Base-by-base conservation (phyloP, 768 basidiomycete genomes). In the Kondoa malvinella region DNA sequence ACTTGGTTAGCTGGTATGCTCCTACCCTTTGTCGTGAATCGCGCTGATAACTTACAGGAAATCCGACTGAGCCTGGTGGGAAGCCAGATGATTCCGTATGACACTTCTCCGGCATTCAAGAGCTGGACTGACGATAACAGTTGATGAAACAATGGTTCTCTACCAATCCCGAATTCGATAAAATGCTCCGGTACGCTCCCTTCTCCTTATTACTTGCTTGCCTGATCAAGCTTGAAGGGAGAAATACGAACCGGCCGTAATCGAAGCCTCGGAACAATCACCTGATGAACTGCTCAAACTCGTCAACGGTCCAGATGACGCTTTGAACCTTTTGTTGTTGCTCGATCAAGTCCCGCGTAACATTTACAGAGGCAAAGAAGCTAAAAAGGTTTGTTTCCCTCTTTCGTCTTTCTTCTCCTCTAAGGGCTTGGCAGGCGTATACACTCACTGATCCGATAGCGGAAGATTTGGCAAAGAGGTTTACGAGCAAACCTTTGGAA, bases 321-420 rank as follows among this genome's bases (percentile, higher is more conserved):
- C 64, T 27, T 33, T 68, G 27, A 25, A 34, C 21, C 31, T 68
- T 17, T 30, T 68, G 15, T 31, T 66, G 34, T 34, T 68, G 25
- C 64, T 68, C 2, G 68, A 68, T 57, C 68, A 68, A 57, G 65
- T 68, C 32, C 68, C 68, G 3, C 40, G 68, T 14, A 68, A 68
- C 29, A 66, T 68, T 27, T 68, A 68, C 56, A 67, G 68, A 66
- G 68, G 68, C 2, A 58, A 67, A 27, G 68, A 68, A 56, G 68
- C 68, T 8, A 67, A 66, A 57, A 66, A 66, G 27, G 68, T 65
- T 12, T 66, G 65, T 30, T 26, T n/a, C n/a, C n/a, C n/a, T n/a
- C n/a, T n/a, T n/a, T n/a, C n/a, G n/a, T n/a, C 32, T 17, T 30
- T 56, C 15, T 67, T 30, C 29, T n/a, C n/a, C n/a, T n/a, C n/a